These are phyloP conservation scores for Jackrogersella minutella DNA, from an alignment of 495 filamentous ascomycete genomes.

Conservation along the genomic window DNA sequence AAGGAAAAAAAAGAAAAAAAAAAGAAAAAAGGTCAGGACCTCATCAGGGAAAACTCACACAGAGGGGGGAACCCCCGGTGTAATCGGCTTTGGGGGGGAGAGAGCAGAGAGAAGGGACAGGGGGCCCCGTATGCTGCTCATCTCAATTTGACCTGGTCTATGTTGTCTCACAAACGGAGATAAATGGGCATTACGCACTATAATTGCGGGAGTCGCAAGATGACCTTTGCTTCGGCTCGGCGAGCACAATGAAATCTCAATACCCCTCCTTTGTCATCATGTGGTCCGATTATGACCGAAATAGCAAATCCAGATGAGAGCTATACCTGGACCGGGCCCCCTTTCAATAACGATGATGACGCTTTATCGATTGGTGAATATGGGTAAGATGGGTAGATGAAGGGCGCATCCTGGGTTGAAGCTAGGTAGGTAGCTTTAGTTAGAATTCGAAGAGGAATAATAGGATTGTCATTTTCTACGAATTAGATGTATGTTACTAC, in stretches of 20 bases:
- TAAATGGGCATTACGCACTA: constrained; percentile 44
- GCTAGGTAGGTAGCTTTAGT: no score
- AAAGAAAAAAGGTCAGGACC: constrained; percentile 15
- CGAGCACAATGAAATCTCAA: constrained; percentile 38
- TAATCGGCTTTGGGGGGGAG: constrained; percentile 36
- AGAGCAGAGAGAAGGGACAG: constrained; percentile 33
- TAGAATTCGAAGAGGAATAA: constrained; percentile 18
- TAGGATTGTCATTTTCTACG: not conserved
- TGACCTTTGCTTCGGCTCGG: constrained; percentile 42
- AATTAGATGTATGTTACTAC: no score
- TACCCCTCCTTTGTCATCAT: constrained; percentile 42
- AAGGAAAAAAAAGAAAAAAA: no score
- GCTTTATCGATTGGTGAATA: constrained; percentile 1
- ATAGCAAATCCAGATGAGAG: constrained; percentile 32
- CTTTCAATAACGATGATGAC: constrained; percentile 11
- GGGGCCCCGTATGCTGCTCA: constrained; percentile 45
- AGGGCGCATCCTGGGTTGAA: no score
- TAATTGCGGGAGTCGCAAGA: constrained; percentile 4
- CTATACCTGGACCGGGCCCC: constrained; percentile 28
- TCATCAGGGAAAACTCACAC: constrained; percentile 37
- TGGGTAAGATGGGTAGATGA: no score
- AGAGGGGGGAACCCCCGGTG: constrained; percentile 15
- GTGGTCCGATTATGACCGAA: constrained; percentile 42
- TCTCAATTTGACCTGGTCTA: constrained; percentile 48
- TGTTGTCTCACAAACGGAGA: constrained; percentile 48